Evolutionary conservation across 208 protist species (phyloP).

Genomic region (Phytomonas sp.): DNA sequence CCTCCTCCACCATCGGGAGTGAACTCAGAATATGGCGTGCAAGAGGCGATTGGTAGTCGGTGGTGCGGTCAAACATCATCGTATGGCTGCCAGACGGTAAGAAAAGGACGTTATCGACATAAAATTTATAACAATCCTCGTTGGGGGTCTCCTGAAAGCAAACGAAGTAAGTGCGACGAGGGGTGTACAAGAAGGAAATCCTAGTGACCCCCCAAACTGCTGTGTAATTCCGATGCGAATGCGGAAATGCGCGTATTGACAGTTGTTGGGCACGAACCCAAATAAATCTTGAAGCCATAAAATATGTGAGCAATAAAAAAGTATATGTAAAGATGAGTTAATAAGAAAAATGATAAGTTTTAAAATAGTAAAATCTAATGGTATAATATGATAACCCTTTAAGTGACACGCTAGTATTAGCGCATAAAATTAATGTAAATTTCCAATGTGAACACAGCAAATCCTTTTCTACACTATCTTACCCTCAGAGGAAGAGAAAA

Average conservation of each 20-base stretch:
- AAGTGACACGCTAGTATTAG: background rate
- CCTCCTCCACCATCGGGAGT: constrained; percentile 86
- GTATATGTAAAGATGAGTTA: background rate
- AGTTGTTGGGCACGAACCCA: background rate
- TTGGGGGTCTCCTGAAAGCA: constrained; percentile 80
- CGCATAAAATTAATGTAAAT: background rate
- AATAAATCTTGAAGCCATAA: background rate
- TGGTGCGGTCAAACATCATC: constrained; percentile 69
- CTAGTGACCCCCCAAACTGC: background rate
- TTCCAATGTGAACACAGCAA: background rate
- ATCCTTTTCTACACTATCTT: background rate
- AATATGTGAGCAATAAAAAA: background rate
- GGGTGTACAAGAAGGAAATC: background rate
- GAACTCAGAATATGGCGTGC: constrained; percentile 50
- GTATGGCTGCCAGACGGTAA: constrained; percentile 38
- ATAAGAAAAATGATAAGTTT: background rate
- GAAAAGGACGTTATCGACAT: constrained; percentile 55
- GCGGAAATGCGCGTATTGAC: background rate
- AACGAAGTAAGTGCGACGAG: constrained; percentile 40
- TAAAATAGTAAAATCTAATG: background rate
- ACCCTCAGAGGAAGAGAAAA: background rate
- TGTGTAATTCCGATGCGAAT: background rate
- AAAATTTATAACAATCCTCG: constrained; percentile 81
- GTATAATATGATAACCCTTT: background rate
- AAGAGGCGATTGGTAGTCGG: constrained; percentile 73